A percentile compares a stretch with the other conserved stretches of the same genome.
Conservation (phyloP, 306 rosid genomes). For the Lathyrus aphaca region DNA sequence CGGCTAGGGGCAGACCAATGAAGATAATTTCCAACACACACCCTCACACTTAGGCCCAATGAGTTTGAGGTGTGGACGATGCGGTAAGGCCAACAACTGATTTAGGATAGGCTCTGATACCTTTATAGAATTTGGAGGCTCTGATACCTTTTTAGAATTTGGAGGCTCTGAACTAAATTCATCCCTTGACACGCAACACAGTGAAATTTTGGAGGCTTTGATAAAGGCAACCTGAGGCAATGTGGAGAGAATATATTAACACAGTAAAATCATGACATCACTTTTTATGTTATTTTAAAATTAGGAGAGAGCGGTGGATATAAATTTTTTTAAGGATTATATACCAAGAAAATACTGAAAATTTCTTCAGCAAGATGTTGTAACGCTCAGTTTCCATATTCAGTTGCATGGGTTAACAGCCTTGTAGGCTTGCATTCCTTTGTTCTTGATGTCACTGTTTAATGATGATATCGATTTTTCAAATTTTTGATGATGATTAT, state of each 20-base stretch:
- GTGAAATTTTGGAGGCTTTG: background rate
- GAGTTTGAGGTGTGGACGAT: too few species aligned
- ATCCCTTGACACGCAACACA: too few species aligned
- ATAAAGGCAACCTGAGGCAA: background rate
- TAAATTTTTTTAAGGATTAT: background rate
- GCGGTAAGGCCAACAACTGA: too few species aligned
- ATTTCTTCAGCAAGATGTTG: background rate
- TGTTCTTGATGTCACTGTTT: constrained; percentile 22
- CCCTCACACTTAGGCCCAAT: too few species aligned
- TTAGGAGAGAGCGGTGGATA: background rate
- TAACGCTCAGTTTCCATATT: background rate
- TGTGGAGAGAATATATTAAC: too few species aligned
- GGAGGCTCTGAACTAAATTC: too few species aligned
- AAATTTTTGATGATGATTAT: constrained; percentile 4
- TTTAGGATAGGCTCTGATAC: too few species aligned
- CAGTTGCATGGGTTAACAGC: background rate
- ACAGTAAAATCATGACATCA: background rate
- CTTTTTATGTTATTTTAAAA: constrained; percentile 1
- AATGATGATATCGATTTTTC: constrained; percentile 12
- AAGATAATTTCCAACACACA: too few species aligned
- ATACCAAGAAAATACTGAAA: background rate
- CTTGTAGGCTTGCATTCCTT: background rate
- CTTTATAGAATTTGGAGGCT: too few species aligned
- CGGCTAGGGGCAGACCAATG: too few species aligned
- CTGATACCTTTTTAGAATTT: too few species aligned